Evolutionary conservation across 73 alveolate genomes (phyloP), one percentile per base, ranked within the genome.

Genomic region (Paramecium caudatum): DNA sequence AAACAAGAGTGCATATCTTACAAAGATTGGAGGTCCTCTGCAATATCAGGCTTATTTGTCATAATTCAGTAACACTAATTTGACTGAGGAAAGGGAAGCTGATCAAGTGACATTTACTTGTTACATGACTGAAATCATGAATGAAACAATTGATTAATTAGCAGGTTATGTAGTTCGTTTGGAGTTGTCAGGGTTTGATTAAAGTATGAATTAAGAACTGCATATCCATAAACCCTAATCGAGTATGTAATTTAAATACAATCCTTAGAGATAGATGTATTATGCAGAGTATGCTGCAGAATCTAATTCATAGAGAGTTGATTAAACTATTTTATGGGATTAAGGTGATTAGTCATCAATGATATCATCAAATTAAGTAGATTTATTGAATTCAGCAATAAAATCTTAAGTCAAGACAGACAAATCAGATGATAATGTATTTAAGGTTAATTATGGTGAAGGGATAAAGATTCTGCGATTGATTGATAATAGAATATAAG

Each of bases 271-370:
- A 19, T 37, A 34, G 0, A 37, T 68, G 84, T 68, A 27, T 68
- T 25, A 43, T 30, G 84, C 55, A 32, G 84, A 68, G 15, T 74
- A 74, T 74, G 62, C 43, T 19, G 43, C 69, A 21, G 88, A 74
- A 8, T 3, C 69, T 1, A 74, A 74, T 74, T 74, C 88, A 19
- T 3, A 37, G 19, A 36, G 88, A 74, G 88, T 74, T 3, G 88
- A 74, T 74, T 74, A 74, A 21, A 74, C 88, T 3, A 37, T 74
- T 16, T 4, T 74, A 1, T 74, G 88, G 88, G 88, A 74, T 12
- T 74, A 74, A n/a, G 55, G 55, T 27, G 88, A 74, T 74, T n/a
- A 74, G 43, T 74, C 88, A 4, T 74, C 88, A 0, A 41, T 74
- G 62, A 39, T 74, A 9, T 74, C 88, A 1, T 74, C 69, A 74